These are phyloP conservation scores for Polyrhizophydium stewartii DNA, from an alignment of 371 early-diverging fungal species.

Conservation along the genomic window DNA sequence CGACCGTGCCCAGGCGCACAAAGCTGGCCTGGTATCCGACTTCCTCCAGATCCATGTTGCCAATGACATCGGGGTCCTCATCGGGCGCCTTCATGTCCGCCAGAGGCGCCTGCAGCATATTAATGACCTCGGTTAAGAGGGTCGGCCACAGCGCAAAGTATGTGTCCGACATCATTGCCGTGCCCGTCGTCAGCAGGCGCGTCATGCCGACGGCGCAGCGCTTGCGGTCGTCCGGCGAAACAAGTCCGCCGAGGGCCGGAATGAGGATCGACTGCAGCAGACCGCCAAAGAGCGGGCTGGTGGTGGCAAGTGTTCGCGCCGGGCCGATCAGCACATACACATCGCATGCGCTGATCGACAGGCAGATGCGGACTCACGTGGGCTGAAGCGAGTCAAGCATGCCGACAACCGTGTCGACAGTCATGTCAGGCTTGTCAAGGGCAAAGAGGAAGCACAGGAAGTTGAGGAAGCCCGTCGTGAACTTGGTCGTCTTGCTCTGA, in stretches of 20 bases:
- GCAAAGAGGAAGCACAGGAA: slow-evolving; percentile 70
- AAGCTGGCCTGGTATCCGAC: slow-evolving; percentile 76
- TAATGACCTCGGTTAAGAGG: neutral
- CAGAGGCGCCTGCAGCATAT: slow-evolving; percentile 54
- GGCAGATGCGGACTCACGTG: slow-evolving; percentile 33
- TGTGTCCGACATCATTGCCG: slow-evolving; percentile 10
- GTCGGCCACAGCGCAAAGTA: slow-evolving; percentile 45
- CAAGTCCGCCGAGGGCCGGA: slow-evolving; percentile 61
- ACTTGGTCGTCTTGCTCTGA: slow-evolving; percentile 67
- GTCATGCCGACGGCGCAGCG: slow-evolving; percentile 60
- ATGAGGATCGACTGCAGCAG: slow-evolving; percentile 65
- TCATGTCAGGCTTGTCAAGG: slow-evolving; percentile 53
- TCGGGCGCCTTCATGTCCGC: slow-evolving; percentile 34
- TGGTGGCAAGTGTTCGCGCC: neutral
- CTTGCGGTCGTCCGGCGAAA: slow-evolving; percentile 67
- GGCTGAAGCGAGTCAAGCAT: slow-evolving; percentile 77
- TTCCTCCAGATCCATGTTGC: slow-evolving; percentile 67
- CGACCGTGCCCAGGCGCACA: slow-evolving; percentile 20
- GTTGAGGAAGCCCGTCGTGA: slow-evolving; percentile 71
- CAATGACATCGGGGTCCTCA: slow-evolving; percentile 65
- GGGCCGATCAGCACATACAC: neutral
- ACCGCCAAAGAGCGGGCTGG: slow-evolving; percentile 58
- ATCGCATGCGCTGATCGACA: neutral
- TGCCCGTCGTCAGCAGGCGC: slow-evolving; percentile 17
- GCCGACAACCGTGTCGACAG: slow-evolving; percentile 62